phyloP scores from a whole-genome alignment of 768 basidiomycete species.

The Leucogyrophana mollusca region DNA sequence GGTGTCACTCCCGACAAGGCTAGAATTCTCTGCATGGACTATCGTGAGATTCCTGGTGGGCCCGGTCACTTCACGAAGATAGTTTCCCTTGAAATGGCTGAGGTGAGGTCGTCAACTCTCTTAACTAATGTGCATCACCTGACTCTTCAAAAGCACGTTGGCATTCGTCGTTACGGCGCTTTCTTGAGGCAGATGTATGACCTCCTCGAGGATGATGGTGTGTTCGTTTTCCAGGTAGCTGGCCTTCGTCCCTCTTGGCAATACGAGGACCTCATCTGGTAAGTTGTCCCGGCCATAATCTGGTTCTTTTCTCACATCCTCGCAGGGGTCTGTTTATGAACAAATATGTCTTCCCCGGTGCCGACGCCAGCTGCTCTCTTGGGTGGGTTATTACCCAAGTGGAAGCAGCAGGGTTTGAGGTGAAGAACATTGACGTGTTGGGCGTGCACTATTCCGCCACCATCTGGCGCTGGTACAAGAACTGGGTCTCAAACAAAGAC shows the following conservation, averaged over 20 bases:
- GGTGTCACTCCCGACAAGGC: slow-evolving; percentile 72
- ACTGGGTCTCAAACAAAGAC: slow-evolving; percentile 94
- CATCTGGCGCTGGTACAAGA: slow-evolving; percentile 90
- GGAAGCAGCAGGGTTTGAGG: slow-evolving; percentile 91
- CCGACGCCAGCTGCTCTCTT: slow-evolving; percentile 93
- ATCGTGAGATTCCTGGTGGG: slow-evolving; percentile 73
- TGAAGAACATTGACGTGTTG: slow-evolving; percentile 94
- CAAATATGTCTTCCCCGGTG: slow-evolving; percentile 98
- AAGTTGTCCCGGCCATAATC: slow-evolving; percentile 13
- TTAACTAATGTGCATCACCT: neutral
- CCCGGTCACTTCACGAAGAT: slow-evolving; percentile 87
- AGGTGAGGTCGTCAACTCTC: slow-evolving; percentile 45
- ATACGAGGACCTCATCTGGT: slow-evolving; percentile 97
- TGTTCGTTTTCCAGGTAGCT: slow-evolving; percentile 96
- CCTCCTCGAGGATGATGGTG: slow-evolving; percentile 90
- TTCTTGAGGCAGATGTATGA: slow-evolving; percentile 94
- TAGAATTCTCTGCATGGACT: slow-evolving; percentile 90
- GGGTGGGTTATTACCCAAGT: slow-evolving; percentile 91
- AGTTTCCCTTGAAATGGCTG: slow-evolving; percentile 96
- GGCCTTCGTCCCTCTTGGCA: slow-evolving; percentile 97
- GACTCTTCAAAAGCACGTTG: slow-evolving; percentile 70
- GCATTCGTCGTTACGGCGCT: slow-evolving; percentile 84
- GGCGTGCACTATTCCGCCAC: slow-evolving; percentile 98
- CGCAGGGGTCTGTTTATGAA: slow-evolving; percentile 93
- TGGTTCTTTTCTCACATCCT: neutral